phyloP scores from a whole-genome alignment of 2,329 filamentous ascomycete genomes.

The Periconia sp. region DNA sequence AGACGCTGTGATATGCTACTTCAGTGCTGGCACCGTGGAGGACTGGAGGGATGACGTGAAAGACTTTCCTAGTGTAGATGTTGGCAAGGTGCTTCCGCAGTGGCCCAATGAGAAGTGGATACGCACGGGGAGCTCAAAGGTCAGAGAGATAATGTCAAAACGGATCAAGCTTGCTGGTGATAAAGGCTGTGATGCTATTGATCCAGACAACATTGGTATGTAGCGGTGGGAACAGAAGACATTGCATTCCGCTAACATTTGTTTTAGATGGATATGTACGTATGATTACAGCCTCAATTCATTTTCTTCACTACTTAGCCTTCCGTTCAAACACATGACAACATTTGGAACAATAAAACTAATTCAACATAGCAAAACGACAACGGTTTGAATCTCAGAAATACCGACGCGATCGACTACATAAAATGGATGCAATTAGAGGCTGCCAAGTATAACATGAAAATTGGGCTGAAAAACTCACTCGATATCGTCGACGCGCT shows the following conservation, averaged over 20 bases:
- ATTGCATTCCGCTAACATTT: neutral
- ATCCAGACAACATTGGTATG: slow-evolving; percentile 36
- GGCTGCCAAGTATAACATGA: slow-evolving; percentile 25
- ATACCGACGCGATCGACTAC: slow-evolving; percentile 28
- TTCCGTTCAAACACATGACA: neutral
- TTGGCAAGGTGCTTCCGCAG: slow-evolving; percentile 28
- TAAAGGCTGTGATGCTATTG: slow-evolving; percentile 36
- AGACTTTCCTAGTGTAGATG: slow-evolving; percentile 24
- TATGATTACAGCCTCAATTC: neutral
- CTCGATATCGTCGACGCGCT: slow-evolving; percentile 27
- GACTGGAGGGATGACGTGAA: slow-evolving; percentile 32
- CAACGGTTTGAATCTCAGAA: slow-evolving; percentile 26
- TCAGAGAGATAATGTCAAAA: slow-evolving; percentile 33
- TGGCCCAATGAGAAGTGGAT: slow-evolving; percentile 38
- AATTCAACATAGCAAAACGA: slow-evolving; percentile 29
- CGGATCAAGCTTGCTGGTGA: slow-evolving; percentile 30
- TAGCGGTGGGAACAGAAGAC: neutral
- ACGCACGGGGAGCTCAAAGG: slow-evolving; percentile 20
- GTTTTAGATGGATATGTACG: slow-evolving; percentile 24
- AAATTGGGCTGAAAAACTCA: slow-evolving; percentile 34
- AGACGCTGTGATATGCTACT: slow-evolving; percentile 36
- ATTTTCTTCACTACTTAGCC: neutral
- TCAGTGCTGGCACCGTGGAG: slow-evolving; percentile 33
- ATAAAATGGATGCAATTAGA: slow-evolving; percentile 26
- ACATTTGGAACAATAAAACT: slow-evolving; percentile 2